These are phyloP conservation scores for Pyrenopolyporus hunteri DNA, from an alignment of 495 filamentous ascomycete genomes.

Conservation along the genomic window DNA sequence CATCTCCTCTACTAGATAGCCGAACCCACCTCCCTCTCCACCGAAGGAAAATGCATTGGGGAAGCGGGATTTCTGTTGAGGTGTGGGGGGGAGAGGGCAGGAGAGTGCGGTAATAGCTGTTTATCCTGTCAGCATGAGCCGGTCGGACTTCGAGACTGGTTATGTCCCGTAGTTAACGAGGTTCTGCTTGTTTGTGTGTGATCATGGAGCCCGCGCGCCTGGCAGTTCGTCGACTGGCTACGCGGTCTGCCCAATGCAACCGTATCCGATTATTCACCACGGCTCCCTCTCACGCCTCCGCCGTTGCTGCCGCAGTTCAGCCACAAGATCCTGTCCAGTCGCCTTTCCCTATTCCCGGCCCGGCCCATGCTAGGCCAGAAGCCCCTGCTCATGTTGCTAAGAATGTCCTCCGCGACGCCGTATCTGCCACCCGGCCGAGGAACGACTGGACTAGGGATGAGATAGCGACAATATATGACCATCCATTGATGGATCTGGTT, in stretches of 20 bases:
- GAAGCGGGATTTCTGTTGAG: slow-evolving; percentile 15
- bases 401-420: slow-evolving; percentile 51
- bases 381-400: slow-evolving; percentile 1
- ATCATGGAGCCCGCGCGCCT: slow-evolving; percentile 28
- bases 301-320: slow-evolving; percentile 22
- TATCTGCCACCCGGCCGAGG: slow-evolving; percentile 62
- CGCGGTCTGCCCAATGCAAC: slow-evolving; percentile 16
- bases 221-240: slow-evolving; percentile 24
- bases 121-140: slow-evolving; percentile 5
- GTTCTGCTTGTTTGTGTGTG: slow-evolving; percentile 2
- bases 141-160: slow-evolving; percentile 15
- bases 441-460: slow-evolving; percentile 81
- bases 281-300: slow-evolving; percentile 14
- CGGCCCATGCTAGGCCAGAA: slow-evolving; percentile 17
- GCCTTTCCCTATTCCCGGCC: slow-evolving; percentile 18
- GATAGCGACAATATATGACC: slow-evolving; percentile 75
- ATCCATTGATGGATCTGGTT: slow-evolving; percentile 75
- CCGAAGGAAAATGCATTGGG: slow-evolving; percentile 2
- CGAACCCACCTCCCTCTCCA: slow-evolving; percentile 21
- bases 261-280: slow-evolving; percentile 21
- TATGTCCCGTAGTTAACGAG: slow-evolving; percentile 11
- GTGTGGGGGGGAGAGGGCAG: background rate
- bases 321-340: slow-evolving; percentile 15
- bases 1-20: slow-evolving; percentile 16
- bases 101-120: background rate